Evolutionary conservation across 2,329 filamentous ascomycete species (phyloP).

Genomic region (Talaromyces amestolkiae): DNA sequence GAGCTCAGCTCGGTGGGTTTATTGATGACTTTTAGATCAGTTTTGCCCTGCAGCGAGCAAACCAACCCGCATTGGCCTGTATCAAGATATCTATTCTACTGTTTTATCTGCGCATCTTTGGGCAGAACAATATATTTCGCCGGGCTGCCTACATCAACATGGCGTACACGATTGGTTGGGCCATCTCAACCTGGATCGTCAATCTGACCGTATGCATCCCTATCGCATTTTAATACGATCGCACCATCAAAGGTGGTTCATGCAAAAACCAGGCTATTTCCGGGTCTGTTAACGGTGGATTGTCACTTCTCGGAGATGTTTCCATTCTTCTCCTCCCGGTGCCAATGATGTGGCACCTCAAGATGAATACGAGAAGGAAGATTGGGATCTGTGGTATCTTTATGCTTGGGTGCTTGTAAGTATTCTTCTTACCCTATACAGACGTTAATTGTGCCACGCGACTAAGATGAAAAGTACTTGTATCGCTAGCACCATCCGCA

Average conservation of each 20-base stretch:
- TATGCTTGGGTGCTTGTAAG: slow-evolving; percentile 6
- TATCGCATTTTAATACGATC: slow-evolving; percentile 4
- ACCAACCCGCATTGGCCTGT: neutral
- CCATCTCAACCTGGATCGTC: slow-evolving; percentile 8
- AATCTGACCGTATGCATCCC: slow-evolving; percentile 1
- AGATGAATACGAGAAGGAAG: slow-evolving; percentile 5
- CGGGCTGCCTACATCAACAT: neutral
- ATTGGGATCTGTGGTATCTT: slow-evolving; percentile 6
- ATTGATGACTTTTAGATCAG: neutral
- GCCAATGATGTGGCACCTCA: slow-evolving; percentile 1
- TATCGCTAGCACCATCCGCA: neutral
- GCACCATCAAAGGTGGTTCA: slow-evolving; percentile 1
- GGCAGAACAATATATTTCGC: neutral
- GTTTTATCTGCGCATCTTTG: slow-evolving; percentile 1
- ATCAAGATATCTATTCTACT: slow-evolving; percentile 4
- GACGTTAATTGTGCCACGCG: neutral
- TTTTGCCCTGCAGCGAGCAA: slow-evolving; percentile 3
- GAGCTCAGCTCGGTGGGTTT: neutral
- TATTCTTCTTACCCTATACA: neutral
- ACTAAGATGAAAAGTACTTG: neutral
- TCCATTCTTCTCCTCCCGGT: neutral
- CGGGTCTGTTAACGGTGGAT: neutral
- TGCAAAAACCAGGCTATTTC: slow-evolving; percentile 7
- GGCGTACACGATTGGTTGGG: neutral
- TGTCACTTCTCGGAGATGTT: slow-evolving; percentile 1